Evolutionary conservation across 768 basidiomycete species (phyloP), one percentile per base, ranked within the genome.

Genomic region (Scleroderma bovista): DNA sequence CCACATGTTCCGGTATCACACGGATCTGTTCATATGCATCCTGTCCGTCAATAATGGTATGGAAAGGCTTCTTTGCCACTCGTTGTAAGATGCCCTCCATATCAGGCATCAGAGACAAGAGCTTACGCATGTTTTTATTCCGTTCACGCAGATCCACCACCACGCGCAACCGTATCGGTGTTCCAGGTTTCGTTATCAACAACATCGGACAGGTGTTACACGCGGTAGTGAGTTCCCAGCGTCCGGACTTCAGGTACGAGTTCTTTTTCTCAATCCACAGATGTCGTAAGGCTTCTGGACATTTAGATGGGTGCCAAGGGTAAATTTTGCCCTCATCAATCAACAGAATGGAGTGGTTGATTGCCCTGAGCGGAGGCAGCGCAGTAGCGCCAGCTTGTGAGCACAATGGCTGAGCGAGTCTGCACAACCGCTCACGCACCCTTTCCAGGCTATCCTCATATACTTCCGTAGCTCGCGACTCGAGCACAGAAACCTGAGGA

Each of bases 291-390:
- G 60, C 59, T 20, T 71, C 69, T 7, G 69, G 69, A 47, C 76
- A 78, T 16, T 56, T 46, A 2, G 63, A 63, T 1, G 64, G 64
- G 6, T 62, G 53, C 70, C 70, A 76, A 0, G 51, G 55, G 44
- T 73, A 72, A 0, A 59, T 38, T 44, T 63, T 64, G 3, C 32
- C 34, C 37, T 60, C 56, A 41, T 72, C 68, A 24, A 63, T 66
- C 8, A 72, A 37, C 0, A 65, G 65, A 7, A 73, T 73, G 2
- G 29, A 37, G 52, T 73, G 67, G 49, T 72, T 73, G n/a, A n/a
- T n/a, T n/a, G n/a, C n/a, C n/a, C n/a, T n/a, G n/a, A n/a, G n/a
- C n/a, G n/a, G n/a, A n/a, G 19, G 72, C 66, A 0, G n/a, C 37
- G 42, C 65, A 0, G 33, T 46, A 3, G 16, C 12, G 1, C 45